phyloP scores from a whole-genome alignment of 495 filamentous ascomycete genomes.

The Platismatia glauca region DNA sequence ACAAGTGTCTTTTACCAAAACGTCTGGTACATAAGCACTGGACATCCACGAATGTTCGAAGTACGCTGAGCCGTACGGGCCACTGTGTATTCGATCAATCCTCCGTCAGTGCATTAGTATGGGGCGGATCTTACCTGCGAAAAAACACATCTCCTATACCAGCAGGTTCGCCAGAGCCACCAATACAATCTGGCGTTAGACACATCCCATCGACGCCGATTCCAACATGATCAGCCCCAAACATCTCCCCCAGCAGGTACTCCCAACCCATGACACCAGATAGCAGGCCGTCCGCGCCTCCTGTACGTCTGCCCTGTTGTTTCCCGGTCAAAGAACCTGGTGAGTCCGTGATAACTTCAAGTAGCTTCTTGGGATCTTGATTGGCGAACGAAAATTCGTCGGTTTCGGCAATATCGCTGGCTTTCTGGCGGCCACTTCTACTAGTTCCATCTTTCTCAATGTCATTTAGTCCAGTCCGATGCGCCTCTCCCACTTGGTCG shows the following conservation, averaged over 20 bases:
- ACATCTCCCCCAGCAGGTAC: constrained; percentile 36
- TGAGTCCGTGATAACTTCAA: constrained; percentile 32
- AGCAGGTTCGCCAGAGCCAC: constrained; percentile 27
- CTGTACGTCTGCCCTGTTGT: constrained; percentile 13
- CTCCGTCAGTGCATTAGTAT: background rate
- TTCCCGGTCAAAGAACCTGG: constrained; percentile 22
- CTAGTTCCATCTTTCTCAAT: constrained; percentile 12
- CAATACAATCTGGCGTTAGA: constrained; percentile 30
- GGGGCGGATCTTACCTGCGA: constrained; percentile 26
- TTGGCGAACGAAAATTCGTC: constrained; percentile 3
- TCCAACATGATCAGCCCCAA: constrained; percentile 31
- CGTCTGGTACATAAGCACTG: constrained; percentile 30
- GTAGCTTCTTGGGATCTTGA: constrained; percentile 23
- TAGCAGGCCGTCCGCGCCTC: constrained; percentile 26
- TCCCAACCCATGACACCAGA: constrained; percentile 35
- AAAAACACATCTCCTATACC: constrained; percentile 36
- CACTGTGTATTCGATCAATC: constrained; percentile 23
- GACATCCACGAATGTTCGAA: constrained; percentile 33
- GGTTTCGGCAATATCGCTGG: constrained; percentile 6
- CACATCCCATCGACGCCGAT: constrained; percentile 35
- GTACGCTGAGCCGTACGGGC: constrained; percentile 28
- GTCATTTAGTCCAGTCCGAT: constrained; percentile 22
- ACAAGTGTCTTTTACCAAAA: constrained; percentile 23
- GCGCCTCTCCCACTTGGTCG: constrained; percentile 22
- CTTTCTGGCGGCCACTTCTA: constrained; percentile 8